Percentiles rank a stretch among this genome's conserved stretches.
Conservation (phyloP, 345 rosid species). For the Erucastrum elatum region DNA sequence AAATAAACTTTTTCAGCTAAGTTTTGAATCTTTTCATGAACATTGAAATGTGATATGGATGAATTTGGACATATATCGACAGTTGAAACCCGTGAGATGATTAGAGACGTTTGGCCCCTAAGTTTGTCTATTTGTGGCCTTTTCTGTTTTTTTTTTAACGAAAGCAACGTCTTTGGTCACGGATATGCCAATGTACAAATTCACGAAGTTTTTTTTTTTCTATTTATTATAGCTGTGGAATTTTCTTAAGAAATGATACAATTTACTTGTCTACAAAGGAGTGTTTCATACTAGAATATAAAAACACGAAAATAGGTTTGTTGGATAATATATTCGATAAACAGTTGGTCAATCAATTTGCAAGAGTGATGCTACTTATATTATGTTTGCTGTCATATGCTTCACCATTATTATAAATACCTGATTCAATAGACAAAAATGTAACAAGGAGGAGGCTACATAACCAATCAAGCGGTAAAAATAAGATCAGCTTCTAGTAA, state of each 20-base stretch:
- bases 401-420: background rate
- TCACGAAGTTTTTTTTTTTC: background rate
- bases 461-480: background rate
- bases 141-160: background rate
- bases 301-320: background rate
- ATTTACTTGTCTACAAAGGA: background rate
- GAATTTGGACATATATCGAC: background rate
- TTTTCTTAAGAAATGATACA: background rate
- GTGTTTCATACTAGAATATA: too few relatives aligned
- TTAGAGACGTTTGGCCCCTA: background rate
- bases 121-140: background rate
- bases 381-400: background rate
- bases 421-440: background rate
- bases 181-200: background rate
- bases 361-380: too few relatives aligned
- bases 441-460: background rate
- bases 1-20: background rate
- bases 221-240: background rate
- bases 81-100: background rate
- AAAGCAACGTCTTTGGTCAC: background rate
- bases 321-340: background rate
- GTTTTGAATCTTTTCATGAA: background rate
- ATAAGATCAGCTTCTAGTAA: background rate
- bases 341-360: background rate
- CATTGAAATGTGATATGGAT: background rate